A percentile compares a stretch with the other conserved stretches of the same genome.
These are phyloP conservation scores for Ceratobasidium sp. DNA, from an alignment of 1,284 basidiomycete genomes.

Conservation along the genomic window DNA sequence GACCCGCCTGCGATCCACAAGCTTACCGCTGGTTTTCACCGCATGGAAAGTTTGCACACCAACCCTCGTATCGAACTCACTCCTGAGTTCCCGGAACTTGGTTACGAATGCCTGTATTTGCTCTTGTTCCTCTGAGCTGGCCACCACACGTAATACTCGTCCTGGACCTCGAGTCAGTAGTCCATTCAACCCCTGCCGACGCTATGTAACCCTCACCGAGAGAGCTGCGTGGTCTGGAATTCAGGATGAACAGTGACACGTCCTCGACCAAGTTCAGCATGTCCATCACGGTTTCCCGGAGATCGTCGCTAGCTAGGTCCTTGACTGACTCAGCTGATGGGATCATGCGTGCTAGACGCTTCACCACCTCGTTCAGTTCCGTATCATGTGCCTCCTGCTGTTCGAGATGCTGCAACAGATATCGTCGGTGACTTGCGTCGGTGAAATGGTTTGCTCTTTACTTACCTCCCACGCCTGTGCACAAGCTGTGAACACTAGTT, in stretches of 20 bases:
- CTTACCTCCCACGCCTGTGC: neutral
- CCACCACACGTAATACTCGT: neutral
- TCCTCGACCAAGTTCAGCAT: conserved; percentile 21
- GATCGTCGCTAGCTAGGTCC: neutral
- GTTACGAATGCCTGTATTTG: neutral
- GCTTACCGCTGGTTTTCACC: neutral
- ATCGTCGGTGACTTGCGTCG: neutral
- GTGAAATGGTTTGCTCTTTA: neutral
- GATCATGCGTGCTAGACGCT: neutral
- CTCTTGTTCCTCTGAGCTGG: neutral
- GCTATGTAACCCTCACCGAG: neutral
- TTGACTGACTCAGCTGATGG: neutral
- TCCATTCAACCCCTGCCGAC: neutral
- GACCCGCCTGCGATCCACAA: too few species aligned
- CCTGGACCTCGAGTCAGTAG: neutral
- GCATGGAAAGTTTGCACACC: neutral
- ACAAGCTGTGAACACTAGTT: neutral
- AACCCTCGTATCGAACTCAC: neutral
- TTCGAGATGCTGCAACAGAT: neutral
- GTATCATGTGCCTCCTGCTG: neutral
- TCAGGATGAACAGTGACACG: neutral
- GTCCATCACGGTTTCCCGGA: neutral
- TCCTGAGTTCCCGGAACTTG: neutral
- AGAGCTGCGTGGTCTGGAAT: neutral
- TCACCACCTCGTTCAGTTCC: neutral